Evolutionary conservation across 108 stramenopile species (phyloP).

Genomic region (Tribonema minus): DNA sequence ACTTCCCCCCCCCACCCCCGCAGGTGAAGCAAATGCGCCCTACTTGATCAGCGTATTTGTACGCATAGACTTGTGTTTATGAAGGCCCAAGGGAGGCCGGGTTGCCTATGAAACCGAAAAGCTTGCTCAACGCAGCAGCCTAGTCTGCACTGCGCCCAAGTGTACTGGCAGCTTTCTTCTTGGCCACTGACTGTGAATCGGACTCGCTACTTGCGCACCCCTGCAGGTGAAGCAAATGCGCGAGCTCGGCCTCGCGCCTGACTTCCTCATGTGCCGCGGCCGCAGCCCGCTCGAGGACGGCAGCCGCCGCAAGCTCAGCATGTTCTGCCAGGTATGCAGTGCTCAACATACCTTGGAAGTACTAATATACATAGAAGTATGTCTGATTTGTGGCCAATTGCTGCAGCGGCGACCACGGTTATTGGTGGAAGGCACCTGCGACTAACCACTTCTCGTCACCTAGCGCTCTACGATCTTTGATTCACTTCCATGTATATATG

Average conservation of each 20-base stretch:
- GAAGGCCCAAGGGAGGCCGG: too few species aligned
- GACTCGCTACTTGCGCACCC: neutral
- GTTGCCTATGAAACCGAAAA: neutral
- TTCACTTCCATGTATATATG: too few species aligned
- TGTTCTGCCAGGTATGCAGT: constrained; percentile 71
- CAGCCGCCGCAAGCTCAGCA: constrained; percentile 57
- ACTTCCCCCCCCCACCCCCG: constrained; percentile 19
- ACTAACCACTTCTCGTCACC: too few species aligned
- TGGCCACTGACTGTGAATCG: neutral
- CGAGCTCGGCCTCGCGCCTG: constrained; percentile 67
- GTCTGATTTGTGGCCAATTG: too few species aligned
- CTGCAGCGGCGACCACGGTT: too few species aligned
- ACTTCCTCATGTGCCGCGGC: constrained; percentile 67
- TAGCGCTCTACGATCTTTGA: too few species aligned
- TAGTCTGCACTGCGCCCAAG: neutral
- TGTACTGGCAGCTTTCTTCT: neutral
- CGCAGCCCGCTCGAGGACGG: constrained; percentile 50
- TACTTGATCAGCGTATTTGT: neutral
- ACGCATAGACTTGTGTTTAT: neutral
- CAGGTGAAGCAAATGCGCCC: constrained; percentile 69
- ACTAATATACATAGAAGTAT: too few species aligned
- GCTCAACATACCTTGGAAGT: too few species aligned
- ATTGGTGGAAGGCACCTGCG: too few species aligned
- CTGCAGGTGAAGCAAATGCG: constrained; percentile 54
- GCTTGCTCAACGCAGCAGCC: too few species aligned